Evolutionary conservation across 208 protist genomes (phyloP), one percentile per base, ranked within the genome.

Genomic region (Acanthamoeba healyi): DNA sequence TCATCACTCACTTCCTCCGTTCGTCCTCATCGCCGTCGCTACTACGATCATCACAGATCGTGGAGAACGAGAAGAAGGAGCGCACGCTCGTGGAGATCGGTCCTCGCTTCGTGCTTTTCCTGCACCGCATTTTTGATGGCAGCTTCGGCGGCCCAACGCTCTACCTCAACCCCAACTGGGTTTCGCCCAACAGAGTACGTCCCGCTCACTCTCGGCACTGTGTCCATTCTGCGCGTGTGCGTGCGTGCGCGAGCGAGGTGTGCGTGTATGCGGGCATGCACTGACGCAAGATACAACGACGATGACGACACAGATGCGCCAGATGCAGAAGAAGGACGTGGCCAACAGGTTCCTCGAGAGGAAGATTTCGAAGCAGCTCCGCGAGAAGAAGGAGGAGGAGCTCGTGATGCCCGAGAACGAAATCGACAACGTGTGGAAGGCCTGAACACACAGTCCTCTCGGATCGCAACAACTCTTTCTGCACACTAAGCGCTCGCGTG

Each of bases 101-200:
- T 5, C 99, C 99, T 15, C 97, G 99, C 92, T 99, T 99, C 95
- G 98, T 98, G 42, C 96, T 99, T 29, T 95, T 99, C 77, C 98
- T 98, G 34, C 97, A 99, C 17, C 96, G 97, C 58, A 99, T 99
- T 94, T 97, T 99, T 88, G 98, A 98, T 92, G 98, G 98, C 61
- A 97, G 97, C 95, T 99, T 99, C 93, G 96, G 98, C 91, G 99
- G 99, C 63, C 96, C 95, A 58, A 98, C 98, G 44, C 94, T 99
- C 42, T 99, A 98, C 96, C 97, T 98, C 88, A 99, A 98, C 97
- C 93, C 94, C 40, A 36, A 97, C 36, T 98, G 95, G 58, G 94
- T 97, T 22, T 95, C 96, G 22, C 97, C 97, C 14, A 98, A 92
- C 87, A 74, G n/a, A 24, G 87, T 92, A 51, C 32, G 26, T 22